Base-by-base conservation (phyloP, 1,139 yeast species). In the Blastobotrys raffinosifermentans region DNA sequence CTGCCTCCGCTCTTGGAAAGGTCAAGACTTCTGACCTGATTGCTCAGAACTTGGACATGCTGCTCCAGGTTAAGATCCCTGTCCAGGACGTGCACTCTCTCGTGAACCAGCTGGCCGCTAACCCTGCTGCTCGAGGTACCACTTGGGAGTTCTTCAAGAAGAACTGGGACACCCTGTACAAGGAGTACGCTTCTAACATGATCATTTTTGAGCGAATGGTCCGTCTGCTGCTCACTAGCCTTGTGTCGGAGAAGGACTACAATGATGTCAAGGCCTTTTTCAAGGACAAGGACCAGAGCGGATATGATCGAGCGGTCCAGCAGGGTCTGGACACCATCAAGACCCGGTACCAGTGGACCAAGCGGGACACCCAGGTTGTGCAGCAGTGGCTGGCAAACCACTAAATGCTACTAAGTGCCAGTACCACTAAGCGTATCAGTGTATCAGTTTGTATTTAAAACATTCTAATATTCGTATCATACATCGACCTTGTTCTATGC, bases 51-150 rank as follows among this genome's bases (percentile, higher is more conserved):
- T 52, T 77, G 23, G 54, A 52, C 1, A 53, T 66, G 45, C 57
- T 77, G 31, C 53, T 69, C 29, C 54, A 64, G 18, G 63, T 67
- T 3, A 54, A 45, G 46, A 64, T 80, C 22, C 82, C 84, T n/a
- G 72, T 72, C 31, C 84, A 83, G 84, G 86, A 83, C 55, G 68
- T 75, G 18, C 82, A 78, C 52, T 78, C 72, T 53, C 61, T 80
- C 42, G 72, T 77, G 1, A 61, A 61, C 11, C 64, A 78, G 14
- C 61, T 81, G 32, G 69, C 80, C 6, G 53, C 63, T 11, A 82
- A 80, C 54, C 57, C 70, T 7, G 55, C 53, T 3, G 67, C 78
- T 1, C 73, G 79, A 40, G 62, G 62, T 37, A 50, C 51, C 19
- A 70, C 77, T 49, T 78, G 86, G 82, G 50, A 61, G 2, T 80